These are phyloP conservation scores for Recurvomyces mirabilis DNA, from an alignment of 495 filamentous ascomycete species.

Conservation along the genomic window DNA sequence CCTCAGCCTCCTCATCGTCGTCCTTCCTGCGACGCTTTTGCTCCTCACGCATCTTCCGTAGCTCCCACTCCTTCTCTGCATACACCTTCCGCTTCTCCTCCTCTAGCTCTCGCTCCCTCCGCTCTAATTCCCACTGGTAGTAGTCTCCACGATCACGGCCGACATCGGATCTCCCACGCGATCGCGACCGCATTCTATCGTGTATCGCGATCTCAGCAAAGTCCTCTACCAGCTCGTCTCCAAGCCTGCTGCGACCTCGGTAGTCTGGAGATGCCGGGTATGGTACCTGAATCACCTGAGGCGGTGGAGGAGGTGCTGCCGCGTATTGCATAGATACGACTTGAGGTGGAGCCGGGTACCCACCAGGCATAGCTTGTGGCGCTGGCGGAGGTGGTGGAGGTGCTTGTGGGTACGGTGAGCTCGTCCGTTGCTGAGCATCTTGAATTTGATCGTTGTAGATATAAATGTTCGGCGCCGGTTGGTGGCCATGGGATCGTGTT, in stretches of 20 bases:
- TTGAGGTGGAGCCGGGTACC: neutral
- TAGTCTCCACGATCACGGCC: conserved; percentile 7
- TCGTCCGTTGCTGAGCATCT: conserved; percentile 9
- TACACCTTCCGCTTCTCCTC: conserved; percentile 8
- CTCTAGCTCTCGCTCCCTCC: conserved; percentile 10
- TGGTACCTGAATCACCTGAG: neutral
- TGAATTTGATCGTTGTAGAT: conserved; percentile 27
- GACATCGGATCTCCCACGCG: conserved; percentile 22
- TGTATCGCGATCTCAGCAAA: conserved; percentile 22
- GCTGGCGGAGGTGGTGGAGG: neutral
- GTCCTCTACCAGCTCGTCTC: conserved; percentile 24
- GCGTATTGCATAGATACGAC: neutral
- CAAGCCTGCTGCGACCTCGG: conserved; percentile 18
- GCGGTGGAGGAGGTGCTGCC: neutral
- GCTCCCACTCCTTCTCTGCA: conserved; percentile 17
- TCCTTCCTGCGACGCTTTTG: conserved; percentile 18
- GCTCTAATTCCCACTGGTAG: conserved; percentile 15
- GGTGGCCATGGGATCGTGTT: conserved; percentile 28
- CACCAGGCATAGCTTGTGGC: neutral
- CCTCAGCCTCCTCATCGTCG: conserved; percentile 20
- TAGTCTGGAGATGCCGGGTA: conserved; percentile 11
- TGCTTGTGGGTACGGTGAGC: neutral
- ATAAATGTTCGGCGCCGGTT: conserved; percentile 23
- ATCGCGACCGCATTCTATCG: conserved; percentile 18
- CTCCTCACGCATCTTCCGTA: conserved; percentile 14